phyloP scores from a whole-genome alignment of 148 eudicot species.

The Arctostaphylos glauca region DNA sequence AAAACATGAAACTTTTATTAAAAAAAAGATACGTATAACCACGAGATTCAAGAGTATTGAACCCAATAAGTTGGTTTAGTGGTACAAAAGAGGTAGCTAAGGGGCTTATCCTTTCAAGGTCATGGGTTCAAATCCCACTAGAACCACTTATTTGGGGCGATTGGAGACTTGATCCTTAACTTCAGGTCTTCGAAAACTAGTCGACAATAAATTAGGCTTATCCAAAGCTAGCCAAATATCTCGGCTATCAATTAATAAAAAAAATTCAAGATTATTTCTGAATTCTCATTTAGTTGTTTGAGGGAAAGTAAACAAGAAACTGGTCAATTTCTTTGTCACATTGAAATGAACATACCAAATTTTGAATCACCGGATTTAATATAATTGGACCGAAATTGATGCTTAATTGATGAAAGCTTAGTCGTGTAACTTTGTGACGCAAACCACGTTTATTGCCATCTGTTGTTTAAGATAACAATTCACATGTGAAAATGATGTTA shows the following conservation, averaged over 20 bases:
- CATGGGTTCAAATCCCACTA: too few relatives aligned
- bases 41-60: neutral
- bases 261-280: too few relatives aligned
- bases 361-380: slow-evolving; percentile 3
- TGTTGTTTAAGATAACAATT: neutral
- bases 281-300: neutral
- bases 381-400: neutral
- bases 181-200: too few relatives aligned
- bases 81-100: too few relatives aligned
- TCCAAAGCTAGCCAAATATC: too few relatives aligned
- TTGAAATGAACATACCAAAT: neutral
- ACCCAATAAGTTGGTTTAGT: too few relatives aligned
- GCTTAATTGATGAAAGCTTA: neutral
- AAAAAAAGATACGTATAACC: neutral
- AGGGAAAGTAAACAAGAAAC: neutral
- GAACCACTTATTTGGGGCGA: too few relatives aligned
- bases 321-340: neutral
- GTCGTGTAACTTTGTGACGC: neutral
- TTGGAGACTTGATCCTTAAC: too few relatives aligned
- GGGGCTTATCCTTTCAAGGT: too few relatives aligned
- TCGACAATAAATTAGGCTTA: neutral
- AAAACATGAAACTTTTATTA: too few relatives aligned
- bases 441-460: neutral
- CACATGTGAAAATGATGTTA: slow-evolving; percentile 11
- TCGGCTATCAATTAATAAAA: too few relatives aligned